Evolutionary conservation across 768 basidiomycete species (phyloP).

Genomic region (Lactarius hengduanensis): DNA sequence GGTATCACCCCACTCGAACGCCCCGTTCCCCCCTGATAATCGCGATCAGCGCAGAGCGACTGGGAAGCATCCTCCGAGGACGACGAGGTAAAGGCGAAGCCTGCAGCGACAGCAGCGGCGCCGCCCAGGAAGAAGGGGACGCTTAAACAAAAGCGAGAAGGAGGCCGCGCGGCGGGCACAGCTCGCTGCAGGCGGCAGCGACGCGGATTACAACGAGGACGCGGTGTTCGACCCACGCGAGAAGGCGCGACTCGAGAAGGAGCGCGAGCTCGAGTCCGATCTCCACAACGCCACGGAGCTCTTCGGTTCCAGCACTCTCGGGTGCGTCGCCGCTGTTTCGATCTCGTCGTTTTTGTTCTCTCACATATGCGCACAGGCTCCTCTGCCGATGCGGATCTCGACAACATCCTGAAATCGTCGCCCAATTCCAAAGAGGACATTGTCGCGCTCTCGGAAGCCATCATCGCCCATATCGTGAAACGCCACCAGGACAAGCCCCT

Average conservation of each 20-base stretch:
- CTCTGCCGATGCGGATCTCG: no score
- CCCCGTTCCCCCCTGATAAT: conserved; percentile 8
- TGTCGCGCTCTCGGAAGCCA: no score
- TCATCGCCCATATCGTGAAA: no score
- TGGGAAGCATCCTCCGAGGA: conserved; percentile 88
- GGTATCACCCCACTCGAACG: conserved; percentile 34
- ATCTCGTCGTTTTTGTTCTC: no score
- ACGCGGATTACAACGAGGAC: conserved; percentile 60
- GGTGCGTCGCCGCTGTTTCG: no score
- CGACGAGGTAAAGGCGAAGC: conserved; percentile 48
- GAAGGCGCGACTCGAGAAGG: conserved; percentile 50
- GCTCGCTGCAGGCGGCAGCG: conserved; percentile 42
- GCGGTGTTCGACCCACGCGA: conserved; percentile 70
- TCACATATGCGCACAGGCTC: no score
- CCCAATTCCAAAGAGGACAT: no score
- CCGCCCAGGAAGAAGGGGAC: conserved; percentile 88
- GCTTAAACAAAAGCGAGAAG: conserved; percentile 90
- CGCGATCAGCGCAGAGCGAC: conserved; percentile 63
- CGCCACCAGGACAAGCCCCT: no score
- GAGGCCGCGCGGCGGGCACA: conserved; percentile 68
- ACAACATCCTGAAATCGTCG: no score
- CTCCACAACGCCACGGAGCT: no score
- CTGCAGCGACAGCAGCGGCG: conserved; percentile 38
- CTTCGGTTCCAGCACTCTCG: no score
- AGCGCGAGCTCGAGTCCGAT: conserved; percentile 5